Evolutionary conservation across 1,139 yeast species (phyloP).

Genomic region (Trichomonascaceae sp.): DNA sequence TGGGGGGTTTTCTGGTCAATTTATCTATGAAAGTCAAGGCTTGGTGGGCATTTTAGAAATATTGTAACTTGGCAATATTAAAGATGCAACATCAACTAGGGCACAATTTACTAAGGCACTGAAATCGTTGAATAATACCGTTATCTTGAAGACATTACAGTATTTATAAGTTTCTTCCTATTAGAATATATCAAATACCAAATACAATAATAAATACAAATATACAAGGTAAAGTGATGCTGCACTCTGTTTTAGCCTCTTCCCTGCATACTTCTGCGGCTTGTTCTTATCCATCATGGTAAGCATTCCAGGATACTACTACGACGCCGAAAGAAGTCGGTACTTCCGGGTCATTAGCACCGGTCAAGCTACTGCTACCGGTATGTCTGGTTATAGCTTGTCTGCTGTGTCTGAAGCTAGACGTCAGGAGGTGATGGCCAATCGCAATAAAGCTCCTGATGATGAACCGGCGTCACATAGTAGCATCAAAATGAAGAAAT

Average conservation of each 20-base stretch:
- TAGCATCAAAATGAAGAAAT: background rate
- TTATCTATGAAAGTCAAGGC: too few relatives aligned
- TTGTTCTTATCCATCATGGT: background rate
- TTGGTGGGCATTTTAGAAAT: too few relatives aligned
- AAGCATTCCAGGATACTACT: conserved; percentile 21
- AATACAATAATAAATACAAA: too few relatives aligned
- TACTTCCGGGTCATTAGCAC: conserved; percentile 16
- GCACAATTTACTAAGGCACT: too few relatives aligned
- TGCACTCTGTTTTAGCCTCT: background rate
- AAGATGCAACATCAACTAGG: too few relatives aligned
- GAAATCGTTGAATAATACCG: background rate
- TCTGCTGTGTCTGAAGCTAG: conserved; percentile 13
- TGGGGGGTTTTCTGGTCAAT: too few relatives aligned
- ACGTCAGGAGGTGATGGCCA: conserved; percentile 11
- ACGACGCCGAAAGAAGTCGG: conserved; percentile 17
- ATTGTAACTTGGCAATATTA: too few relatives aligned
- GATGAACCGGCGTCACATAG: background rate
- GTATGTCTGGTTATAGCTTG: conserved; percentile 4
- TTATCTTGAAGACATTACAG: background rate
- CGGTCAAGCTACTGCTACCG: conserved; percentile 13
- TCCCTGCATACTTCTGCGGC: background rate
- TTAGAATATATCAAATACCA: too few relatives aligned
- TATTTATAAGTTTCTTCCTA: background rate
- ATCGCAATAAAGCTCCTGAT: conserved; percentile 1
- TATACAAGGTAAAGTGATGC: background rate